Conservation (phyloP, 257 asterid genomes). For the Catharanthus roseus region DNA sequence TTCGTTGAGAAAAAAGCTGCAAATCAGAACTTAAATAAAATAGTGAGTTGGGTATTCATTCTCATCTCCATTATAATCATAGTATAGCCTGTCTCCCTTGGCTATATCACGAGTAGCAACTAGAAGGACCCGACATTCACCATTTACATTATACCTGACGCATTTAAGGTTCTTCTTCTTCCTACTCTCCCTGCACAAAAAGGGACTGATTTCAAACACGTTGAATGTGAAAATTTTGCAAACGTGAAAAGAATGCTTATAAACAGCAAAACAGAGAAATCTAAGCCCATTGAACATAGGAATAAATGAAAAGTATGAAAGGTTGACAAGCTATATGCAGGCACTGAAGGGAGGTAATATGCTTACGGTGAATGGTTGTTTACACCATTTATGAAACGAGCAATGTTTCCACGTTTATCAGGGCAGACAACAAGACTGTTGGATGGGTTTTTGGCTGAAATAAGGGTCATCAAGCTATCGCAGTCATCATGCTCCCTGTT, state of each 20-base stretch:
- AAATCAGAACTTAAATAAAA: conserved; percentile 39
- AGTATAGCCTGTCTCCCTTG: conserved; percentile 81
- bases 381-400: conserved; percentile 79
- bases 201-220: conserved; percentile 22
- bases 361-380: conserved; percentile 77
- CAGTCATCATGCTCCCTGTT: no score
- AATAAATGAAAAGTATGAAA: conserved; percentile 19
- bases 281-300: background rate
- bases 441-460: no score
- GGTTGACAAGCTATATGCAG: conserved; percentile 13
- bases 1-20: conserved; percentile 8
- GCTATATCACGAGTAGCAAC: conserved; percentile 73
- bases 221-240: no score
- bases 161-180: conserved; percentile 84
- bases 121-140: conserved; percentile 62
- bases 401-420: no score
- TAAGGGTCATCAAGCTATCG: no score
- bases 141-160: no score
- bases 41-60: conserved; percentile 80
- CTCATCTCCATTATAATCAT: conserved; percentile 85
- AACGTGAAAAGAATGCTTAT: background rate
- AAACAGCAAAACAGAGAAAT: conserved; percentile 7
- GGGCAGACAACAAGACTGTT: no score
- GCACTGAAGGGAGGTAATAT: conserved; percentile 16
- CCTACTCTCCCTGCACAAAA: conserved; percentile 63